A percentile compares a stretch with the other conserved stretches of the same genome.
Conservation (phyloP, 2,329 filamentous ascomycete genomes). For the Coniochaeta sp. region DNA sequence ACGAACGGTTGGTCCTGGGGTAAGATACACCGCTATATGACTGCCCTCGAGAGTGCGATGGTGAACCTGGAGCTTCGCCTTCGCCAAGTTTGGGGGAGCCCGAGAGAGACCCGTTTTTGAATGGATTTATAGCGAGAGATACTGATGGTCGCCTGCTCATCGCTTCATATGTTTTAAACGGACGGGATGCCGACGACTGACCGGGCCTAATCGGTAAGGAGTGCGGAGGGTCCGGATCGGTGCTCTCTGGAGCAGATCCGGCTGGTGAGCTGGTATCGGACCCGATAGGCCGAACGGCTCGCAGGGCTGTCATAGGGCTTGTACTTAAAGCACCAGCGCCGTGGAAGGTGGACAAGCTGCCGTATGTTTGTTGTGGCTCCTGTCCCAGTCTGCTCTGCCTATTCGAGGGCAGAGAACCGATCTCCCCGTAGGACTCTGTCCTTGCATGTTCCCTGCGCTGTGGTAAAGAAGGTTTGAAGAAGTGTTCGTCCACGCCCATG, state of each 20-base stretch:
- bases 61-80: constrained; percentile 41
- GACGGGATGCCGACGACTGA: constrained; percentile 21
- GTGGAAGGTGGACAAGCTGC: constrained; percentile 84
- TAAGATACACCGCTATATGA: constrained; percentile 45
- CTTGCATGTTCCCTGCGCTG: constrained; percentile 29
- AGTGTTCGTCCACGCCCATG: constrained; percentile 82
- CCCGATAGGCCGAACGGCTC: constrained; percentile 56
- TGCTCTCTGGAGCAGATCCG: constrained; percentile 39
- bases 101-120: constrained; percentile 93
- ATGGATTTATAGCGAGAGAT: constrained; percentile 71
- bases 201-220: constrained; percentile 43
- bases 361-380: constrained; percentile 75
- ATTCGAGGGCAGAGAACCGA: constrained; percentile 70
- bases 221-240: constrained; percentile 38
- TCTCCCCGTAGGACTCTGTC: constrained; percentile 38
- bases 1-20: constrained; percentile 58
- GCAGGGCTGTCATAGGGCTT: constrained; percentile 78
- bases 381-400: constrained; percentile 36
- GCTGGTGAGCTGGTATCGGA: constrained; percentile 57
- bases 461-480: constrained; percentile 72
- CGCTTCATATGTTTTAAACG: constrained; percentile 39
- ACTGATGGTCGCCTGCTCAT: constrained; percentile 68
- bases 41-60: constrained; percentile 42
- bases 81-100: constrained; percentile 63
- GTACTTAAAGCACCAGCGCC: constrained; percentile 71